Percentiles rank a stretch among this genome's conserved stretches.
These are phyloP conservation scores for Glomus cerebriforme DNA, from an alignment of 192 early-diverging fungal species.

Conservation along the genomic window DNA sequence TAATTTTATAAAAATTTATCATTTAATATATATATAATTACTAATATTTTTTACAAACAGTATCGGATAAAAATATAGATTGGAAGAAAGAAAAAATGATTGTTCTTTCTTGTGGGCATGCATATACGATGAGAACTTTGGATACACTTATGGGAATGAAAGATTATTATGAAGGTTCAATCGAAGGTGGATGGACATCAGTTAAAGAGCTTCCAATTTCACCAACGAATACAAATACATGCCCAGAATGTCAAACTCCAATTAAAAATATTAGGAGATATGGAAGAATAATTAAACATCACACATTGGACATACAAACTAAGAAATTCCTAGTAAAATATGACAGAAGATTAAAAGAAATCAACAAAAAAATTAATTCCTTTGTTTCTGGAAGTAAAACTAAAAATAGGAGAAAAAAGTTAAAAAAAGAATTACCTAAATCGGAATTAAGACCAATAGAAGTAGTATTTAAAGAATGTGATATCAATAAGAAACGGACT, in stretches of 20 bases:
- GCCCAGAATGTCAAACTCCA: constrained; percentile 9
- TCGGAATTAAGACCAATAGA: not conserved
- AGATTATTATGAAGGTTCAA: constrained; percentile 39
- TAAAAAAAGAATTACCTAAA: not conserved
- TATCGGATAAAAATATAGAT: no score
- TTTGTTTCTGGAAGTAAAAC: not conserved
- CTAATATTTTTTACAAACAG: no score
- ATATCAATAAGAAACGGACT: no score
- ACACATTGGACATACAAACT: constrained; percentile 10
- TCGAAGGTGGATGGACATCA: not conserved
- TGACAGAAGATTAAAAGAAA: not conserved
- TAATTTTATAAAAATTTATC: no score
- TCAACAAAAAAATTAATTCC: not conserved
- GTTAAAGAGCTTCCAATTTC: not conserved
- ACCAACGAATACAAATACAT: not conserved
- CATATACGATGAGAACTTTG: constrained; percentile 50
- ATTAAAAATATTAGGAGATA: constrained; percentile 19
- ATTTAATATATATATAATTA: no score
- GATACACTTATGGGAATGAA: constrained; percentile 51
- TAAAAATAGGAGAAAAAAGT: not conserved
- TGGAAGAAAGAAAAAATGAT: constrained; percentile 49
- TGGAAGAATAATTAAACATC: constrained; percentile 22
- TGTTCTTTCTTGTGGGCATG: constrained; percentile 52
- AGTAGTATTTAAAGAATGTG: no score
- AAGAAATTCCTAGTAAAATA: constrained; percentile 28